A percentile compares a stretch with the other conserved stretches of the same genome.
These are phyloP conservation scores for Gossypium schwendimanii DNA, from an alignment of 441 rosid species.

Conservation along the genomic window DNA sequence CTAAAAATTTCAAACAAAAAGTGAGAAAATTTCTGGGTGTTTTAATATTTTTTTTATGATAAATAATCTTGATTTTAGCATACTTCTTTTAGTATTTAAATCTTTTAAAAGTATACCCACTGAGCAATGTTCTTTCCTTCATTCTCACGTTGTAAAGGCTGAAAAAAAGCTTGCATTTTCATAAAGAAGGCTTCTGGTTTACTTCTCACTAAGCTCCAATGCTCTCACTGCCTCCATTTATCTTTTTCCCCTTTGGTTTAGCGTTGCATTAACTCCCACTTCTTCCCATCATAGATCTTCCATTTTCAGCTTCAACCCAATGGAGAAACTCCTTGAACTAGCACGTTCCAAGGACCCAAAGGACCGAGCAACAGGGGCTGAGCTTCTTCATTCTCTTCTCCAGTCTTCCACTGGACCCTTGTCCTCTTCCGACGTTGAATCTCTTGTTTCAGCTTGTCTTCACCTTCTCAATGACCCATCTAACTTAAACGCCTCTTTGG, in stretches of 20 bases:
- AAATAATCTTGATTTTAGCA: not conserved
- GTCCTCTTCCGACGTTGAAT: conserved; percentile 55
- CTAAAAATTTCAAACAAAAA: not conserved
- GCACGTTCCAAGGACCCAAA: conserved; percentile 94
- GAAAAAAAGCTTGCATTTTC: not conserved
- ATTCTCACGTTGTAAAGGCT: conserved; percentile 2
- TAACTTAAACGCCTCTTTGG: conserved; percentile 78
- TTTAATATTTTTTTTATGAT: not conserved
- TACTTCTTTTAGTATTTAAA: too few relatives aligned
- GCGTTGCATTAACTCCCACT: not conserved
- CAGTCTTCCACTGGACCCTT: conserved; percentile 76
- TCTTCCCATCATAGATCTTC: conserved; percentile 14
- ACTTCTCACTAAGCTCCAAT: conserved; percentile 14
- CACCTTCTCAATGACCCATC: conserved; percentile 74
- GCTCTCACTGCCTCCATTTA: not conserved
- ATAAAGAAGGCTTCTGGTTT: not conserved
- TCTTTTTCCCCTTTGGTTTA: not conserved
- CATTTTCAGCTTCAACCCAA: conserved; percentile 21
- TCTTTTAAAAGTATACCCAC: too few relatives aligned
- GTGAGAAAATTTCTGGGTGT: not conserved
- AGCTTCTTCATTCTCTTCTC: conserved; percentile 71
- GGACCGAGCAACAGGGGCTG: conserved; percentile 90
- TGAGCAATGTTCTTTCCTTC: not conserved
- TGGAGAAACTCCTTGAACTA: conserved; percentile 92
- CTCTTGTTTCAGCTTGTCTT: conserved; percentile 75